Percentiles rank a stretch among this genome's conserved stretches.
phyloP scores from a whole-genome alignment of 768 basidiomycete species.

The Nidula microcarpa region DNA sequence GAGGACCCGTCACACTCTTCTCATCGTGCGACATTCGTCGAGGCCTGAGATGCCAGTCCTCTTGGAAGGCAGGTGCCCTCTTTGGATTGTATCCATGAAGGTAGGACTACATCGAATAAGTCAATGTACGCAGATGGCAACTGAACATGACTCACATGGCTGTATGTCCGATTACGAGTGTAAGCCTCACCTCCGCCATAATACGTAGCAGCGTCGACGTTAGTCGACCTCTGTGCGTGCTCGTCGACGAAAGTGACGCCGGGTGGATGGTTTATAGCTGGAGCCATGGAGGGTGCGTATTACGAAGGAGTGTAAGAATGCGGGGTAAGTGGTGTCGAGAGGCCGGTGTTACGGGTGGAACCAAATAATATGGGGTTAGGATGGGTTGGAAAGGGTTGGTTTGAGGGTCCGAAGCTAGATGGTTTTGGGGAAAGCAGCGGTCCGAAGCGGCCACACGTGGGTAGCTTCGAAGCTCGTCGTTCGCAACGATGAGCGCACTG shows the following conservation, averaged over 20 bases:
- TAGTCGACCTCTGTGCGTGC: constrained; percentile 37
- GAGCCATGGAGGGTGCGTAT: constrained; percentile 47
- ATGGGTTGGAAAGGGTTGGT: background rate
- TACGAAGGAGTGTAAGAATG: background rate
- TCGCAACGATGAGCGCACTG: too few species aligned
- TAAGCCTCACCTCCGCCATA: constrained; percentile 80
- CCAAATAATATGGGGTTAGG: background rate
- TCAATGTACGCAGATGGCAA: constrained; percentile 2
- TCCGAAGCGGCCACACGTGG: background rate
- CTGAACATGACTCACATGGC: constrained; percentile 53
- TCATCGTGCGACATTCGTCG: constrained; percentile 93
- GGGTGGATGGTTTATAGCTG: constrained; percentile 59
- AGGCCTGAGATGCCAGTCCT: constrained; percentile 69
- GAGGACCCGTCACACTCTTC: constrained; percentile 71
- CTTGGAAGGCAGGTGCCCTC: constrained; percentile 67
- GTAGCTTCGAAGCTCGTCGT: too few species aligned
- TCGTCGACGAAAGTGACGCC: constrained; percentile 69
- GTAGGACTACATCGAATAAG: constrained; percentile 48
- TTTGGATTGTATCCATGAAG: constrained; percentile 72
- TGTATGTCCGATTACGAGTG: constrained; percentile 85
- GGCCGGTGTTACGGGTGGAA: background rate
- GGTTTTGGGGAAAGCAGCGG: background rate
- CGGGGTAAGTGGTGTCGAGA: background rate
- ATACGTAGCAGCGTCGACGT: constrained; percentile 75
- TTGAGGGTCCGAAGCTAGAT: background rate